phyloP scores from a whole-genome alignment of 176 grass and related monocot species.

The Bonia amplexicaulis region DNA sequence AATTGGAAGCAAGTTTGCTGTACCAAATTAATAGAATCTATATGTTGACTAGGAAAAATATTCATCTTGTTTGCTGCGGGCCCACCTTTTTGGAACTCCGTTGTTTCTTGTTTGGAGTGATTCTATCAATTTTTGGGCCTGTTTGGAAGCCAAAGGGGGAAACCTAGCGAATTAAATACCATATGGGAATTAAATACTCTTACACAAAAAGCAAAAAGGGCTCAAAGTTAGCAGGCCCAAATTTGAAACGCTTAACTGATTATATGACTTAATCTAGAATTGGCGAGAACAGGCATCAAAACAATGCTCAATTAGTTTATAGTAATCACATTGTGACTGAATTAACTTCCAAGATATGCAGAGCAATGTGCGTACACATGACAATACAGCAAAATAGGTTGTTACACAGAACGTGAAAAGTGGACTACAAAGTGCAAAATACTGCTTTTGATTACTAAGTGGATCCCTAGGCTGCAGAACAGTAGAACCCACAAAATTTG shows the following conservation, averaged over 20 bases:
- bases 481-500: not conserved
- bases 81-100: too few relatives aligned
- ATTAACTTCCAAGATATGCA: not conserved
- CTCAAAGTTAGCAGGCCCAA: not conserved
- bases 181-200: not conserved
- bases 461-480: conserved; percentile 57
- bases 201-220: not conserved
- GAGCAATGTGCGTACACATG: not conserved
- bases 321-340: not conserved
- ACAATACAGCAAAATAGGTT: not conserved
- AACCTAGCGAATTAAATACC: too few relatives aligned
- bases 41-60: too few relatives aligned
- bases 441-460: conserved; percentile 33
- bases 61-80: too few relatives aligned
- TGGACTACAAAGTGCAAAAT: not conserved
- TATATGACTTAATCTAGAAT: not conserved
- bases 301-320: not conserved
- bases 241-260: not conserved
- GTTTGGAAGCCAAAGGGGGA: too few relatives aligned
- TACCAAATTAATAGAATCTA: too few relatives aligned
- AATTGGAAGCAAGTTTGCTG: too few relatives aligned
- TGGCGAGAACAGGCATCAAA: not conserved
- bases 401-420: not conserved
- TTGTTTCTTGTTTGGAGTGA: too few relatives aligned
- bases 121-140: too few relatives aligned